Evolutionary conservation across 148 eudicot genomes (phyloP).

Genomic region (Arctostaphylos glauca): DNA sequence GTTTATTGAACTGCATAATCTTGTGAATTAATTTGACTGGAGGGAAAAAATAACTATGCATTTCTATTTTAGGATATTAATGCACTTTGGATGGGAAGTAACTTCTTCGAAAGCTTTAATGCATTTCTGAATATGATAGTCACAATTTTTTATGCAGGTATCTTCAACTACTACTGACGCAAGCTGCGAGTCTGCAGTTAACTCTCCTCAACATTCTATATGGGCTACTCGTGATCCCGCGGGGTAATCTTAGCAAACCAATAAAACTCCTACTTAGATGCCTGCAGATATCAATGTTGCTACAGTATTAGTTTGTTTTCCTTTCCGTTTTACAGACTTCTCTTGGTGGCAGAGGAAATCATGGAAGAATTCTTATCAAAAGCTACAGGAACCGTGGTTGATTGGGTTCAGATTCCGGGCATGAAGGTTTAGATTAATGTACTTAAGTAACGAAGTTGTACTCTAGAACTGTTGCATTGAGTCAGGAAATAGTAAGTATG

Average conservation of each 20-base stretch:
- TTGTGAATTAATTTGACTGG: not conserved
- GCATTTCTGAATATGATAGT: not conserved
- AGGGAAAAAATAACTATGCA: not conserved
- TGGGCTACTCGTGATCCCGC: slow-evolving; percentile 32
- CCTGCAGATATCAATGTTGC: not conserved
- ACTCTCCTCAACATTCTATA: slow-evolving; percentile 34
- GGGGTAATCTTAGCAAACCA: slow-evolving; percentile 26
- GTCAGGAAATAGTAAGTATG: too few relatives aligned
- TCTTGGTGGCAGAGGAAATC: slow-evolving; percentile 55
- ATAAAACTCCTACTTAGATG: not conserved
- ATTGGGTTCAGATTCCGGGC: slow-evolving; percentile 62
- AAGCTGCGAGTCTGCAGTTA: slow-evolving; percentile 38
- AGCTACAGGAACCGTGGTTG: slow-evolving; percentile 64
- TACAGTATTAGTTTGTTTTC: not conserved
- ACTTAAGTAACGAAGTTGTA: not conserved
- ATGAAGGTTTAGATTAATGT: slow-evolving; percentile 40
- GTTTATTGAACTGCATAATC: not conserved
- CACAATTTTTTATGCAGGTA: slow-evolving; percentile 19
- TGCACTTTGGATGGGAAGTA: not conserved
- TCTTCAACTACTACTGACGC: slow-evolving; percentile 39
- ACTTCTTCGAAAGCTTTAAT: slow-evolving; percentile 2
- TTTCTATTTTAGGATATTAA: not conserved
- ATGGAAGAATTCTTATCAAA: slow-evolving; percentile 55
- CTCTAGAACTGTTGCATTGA: not conserved
- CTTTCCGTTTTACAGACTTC: slow-evolving; percentile 29